Percentiles rank a stretch among this genome's conserved stretches.
These are phyloP conservation scores for Phytomonas francai DNA, from an alignment of 208 protist species.

Conservation along the genomic window DNA sequence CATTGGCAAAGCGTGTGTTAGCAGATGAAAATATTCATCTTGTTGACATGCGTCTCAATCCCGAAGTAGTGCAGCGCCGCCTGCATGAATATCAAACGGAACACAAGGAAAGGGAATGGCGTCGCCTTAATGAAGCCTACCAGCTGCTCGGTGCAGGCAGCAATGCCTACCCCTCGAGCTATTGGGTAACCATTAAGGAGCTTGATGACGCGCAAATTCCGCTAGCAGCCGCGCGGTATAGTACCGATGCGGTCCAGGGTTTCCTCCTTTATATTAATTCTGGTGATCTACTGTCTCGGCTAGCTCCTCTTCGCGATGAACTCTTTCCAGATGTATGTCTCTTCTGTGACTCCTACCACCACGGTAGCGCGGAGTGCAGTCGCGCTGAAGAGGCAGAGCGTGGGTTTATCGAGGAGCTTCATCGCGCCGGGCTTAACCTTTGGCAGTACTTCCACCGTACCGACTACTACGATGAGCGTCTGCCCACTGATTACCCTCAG, in stretches of 20 bases:
- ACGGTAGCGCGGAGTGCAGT: slow-evolving; percentile 53
- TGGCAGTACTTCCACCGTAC: slow-evolving; percentile 61
- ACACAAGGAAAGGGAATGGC: slow-evolving; percentile 16
- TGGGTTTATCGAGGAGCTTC: slow-evolving; percentile 64
- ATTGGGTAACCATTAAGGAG: slow-evolving; percentile 51
- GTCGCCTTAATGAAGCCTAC: slow-evolving; percentile 48
- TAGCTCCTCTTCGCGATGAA: slow-evolving; percentile 43
- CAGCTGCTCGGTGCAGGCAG: slow-evolving; percentile 23
- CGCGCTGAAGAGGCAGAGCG: slow-evolving; percentile 39
- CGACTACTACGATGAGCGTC: slow-evolving; percentile 57
- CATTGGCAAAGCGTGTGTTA: slow-evolving; percentile 34
- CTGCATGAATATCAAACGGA: slow-evolving; percentile 25
- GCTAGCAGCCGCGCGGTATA: slow-evolving; percentile 76
- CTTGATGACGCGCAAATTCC: slow-evolving; percentile 63
- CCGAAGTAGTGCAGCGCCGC: slow-evolving; percentile 22
- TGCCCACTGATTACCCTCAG: slow-evolving; percentile 50
- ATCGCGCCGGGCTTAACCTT: slow-evolving; percentile 45
- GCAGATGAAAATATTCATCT: slow-evolving; percentile 25
- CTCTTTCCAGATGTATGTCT: slow-evolving; percentile 80
- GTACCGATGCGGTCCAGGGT: slow-evolving; percentile 69
- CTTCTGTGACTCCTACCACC: slow-evolving; percentile 75
- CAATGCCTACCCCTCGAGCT: slow-evolving; percentile 43
- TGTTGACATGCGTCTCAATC: slow-evolving; percentile 59
- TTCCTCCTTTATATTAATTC: slow-evolving; percentile 75
- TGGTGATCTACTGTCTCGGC: slow-evolving; percentile 62